Evolutionary conservation across 192 early-diverging fungal genomes (phyloP), one percentile per base, ranked within the genome.

Genomic region (Fimicolochytrium jonesii): DNA sequence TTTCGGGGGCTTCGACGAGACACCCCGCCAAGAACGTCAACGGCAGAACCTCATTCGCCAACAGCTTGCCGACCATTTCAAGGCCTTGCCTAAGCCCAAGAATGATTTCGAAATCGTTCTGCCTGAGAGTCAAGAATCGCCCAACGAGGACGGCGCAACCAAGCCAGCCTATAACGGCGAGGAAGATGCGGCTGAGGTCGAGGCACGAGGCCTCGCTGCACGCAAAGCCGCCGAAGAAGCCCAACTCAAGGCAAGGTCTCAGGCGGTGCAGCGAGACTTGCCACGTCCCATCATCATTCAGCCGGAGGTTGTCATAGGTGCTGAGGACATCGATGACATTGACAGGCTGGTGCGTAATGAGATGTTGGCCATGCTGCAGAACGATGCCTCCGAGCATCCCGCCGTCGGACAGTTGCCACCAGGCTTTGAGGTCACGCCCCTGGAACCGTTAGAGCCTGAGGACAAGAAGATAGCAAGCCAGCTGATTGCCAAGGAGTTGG

Each of bases 101-200:
- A 97, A 96, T 68, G 91, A 95, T 59, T 94, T 94, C 71, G 90
- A 93, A 55, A 85, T 98, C 54, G 85, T 90, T 10, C 69, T 95
- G 48, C 95, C 94, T 1, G 88, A 91, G 30, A 66, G 75, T 20
- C 62, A 54, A 10, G 71, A 77, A 6, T 68, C 68, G n/a, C 74
- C 64, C n/a, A 63, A 43, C 28, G 56, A 64, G 11, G 56, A 60
- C 18, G 56, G 18, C 32, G 10, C 85, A 25, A 67, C 75, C 28
- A 65, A 61, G 25, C 73, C 69, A 3, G 59, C 49, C n/a, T 66
- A 60, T 15, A 53, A 66, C 20, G 57, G 53, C 43, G 74, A 65
- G 30, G 88, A 92, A 46, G 92, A 94, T 69, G 86, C 83, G 20
- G 86, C 82, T 28, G 88, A 93, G 42, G 76, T 87, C 44, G 79